Evolutionary conservation across 176 grass and related monocot species (phyloP).

Genomic region (Paspalum notatum): DNA sequence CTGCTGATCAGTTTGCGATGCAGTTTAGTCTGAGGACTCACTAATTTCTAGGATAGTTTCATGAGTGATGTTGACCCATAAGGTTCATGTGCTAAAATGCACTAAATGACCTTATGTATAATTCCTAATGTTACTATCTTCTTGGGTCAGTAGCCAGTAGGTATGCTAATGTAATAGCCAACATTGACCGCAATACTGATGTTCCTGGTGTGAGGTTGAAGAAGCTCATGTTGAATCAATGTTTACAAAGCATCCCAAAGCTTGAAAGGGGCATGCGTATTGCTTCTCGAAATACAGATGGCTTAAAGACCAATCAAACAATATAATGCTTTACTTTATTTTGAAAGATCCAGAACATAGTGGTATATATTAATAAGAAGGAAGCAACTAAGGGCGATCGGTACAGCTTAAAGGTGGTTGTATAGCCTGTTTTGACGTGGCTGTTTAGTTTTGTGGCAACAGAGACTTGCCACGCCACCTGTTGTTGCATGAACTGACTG

Average conservation of each 20-base stretch:
- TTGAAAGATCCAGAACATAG: too few relatives aligned
- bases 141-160: neutral
- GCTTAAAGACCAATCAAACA: too few relatives aligned
- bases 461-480: too few relatives aligned
- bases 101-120: neutral
- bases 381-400: too few relatives aligned
- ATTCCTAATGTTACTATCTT: neutral
- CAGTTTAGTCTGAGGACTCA: slow-evolving; percentile 63
- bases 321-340: too few relatives aligned
- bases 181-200: neutral
- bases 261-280: neutral
- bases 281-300: neutral
- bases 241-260: neutral
- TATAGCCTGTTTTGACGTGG: too few relatives aligned
- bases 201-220: neutral
- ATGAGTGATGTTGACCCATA: neutral
- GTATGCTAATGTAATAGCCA: neutral
- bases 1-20: slow-evolving; percentile 76
- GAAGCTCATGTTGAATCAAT: neutral
- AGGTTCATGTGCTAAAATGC: neutral
- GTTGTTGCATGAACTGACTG: too few relatives aligned
- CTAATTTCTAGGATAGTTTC: slow-evolving; percentile 39
- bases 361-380: too few relatives aligned
- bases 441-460: too few relatives aligned
- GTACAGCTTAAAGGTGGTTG: too few relatives aligned